Conservation (phyloP, 176 grass and related monocot species). For the Carex kokanica region DNA sequence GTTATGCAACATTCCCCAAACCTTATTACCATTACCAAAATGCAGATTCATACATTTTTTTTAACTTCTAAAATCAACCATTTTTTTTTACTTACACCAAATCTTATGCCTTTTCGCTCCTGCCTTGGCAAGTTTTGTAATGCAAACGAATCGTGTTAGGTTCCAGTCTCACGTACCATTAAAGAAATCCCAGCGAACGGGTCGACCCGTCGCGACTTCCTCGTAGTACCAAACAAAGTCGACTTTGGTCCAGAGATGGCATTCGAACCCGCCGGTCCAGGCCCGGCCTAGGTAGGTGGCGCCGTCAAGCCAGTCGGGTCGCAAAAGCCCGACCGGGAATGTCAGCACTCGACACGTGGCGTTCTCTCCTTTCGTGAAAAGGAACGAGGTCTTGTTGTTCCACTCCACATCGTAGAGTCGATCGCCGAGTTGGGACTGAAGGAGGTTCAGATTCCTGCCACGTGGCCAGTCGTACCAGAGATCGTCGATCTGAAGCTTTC, state of each 20-base stretch:
- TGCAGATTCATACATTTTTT: too few relatives aligned
- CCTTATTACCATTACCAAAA: too few relatives aligned
- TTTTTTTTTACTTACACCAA: too few relatives aligned
- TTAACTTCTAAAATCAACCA: too few relatives aligned
- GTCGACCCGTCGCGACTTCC: conserved; percentile 70
- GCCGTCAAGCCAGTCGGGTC: conserved; percentile 46
- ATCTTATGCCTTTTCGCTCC: too few relatives aligned
- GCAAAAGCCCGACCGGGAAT: conserved; percentile 56
- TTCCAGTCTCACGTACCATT: conserved; percentile 15
- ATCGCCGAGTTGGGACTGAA: conserved; percentile 50
- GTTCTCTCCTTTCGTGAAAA: conserved; percentile 33
- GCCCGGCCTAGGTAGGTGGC: conserved; percentile 66
- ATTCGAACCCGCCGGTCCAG: conserved; percentile 49
- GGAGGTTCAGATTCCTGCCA: conserved; percentile 68
- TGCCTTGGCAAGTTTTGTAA: too few relatives aligned
- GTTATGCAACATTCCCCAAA: too few relatives aligned
- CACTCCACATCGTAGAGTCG: conserved; percentile 70
- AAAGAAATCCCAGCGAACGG: conserved; percentile 84
- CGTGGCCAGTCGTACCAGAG: conserved; percentile 76
- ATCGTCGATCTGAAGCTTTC: conserved; percentile 50
- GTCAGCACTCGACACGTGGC: conserved; percentile 31
- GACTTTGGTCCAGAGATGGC: conserved; percentile 70
- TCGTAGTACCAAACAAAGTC: conserved; percentile 81
- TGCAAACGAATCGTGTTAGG: too few relatives aligned
- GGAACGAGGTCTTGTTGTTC: conserved; percentile 71